Conservation (phyloP, 345 rosid species). For the Hevea brasiliensis region DNA sequence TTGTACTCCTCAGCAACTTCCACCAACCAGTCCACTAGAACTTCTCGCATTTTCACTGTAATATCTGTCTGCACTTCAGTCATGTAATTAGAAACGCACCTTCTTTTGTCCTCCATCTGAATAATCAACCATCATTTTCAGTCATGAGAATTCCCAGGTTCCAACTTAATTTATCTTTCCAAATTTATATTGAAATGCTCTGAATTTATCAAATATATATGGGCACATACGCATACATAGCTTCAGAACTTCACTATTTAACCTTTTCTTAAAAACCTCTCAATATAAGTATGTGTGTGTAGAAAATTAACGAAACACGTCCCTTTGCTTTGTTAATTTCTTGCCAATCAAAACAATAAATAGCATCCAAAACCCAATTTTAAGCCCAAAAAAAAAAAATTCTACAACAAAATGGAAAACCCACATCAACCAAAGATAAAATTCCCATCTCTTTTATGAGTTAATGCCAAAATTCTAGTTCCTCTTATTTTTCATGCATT, state of each 20-base stretch:
- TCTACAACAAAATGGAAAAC: neutral
- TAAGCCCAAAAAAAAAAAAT: neutral
- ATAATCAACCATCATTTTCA: slow-evolving; percentile 5
- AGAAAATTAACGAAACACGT: too few species aligned
- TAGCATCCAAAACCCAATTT: neutral
- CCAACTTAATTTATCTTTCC: neutral
- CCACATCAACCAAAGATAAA: neutral
- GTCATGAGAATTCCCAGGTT: slow-evolving; percentile 2
- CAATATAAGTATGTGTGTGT: neutral
- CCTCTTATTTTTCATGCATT: neutral
- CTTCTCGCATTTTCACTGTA: slow-evolving; percentile 18
- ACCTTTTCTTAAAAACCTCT: too few species aligned
- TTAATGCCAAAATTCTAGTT: neutral
- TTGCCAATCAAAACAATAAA: neutral
- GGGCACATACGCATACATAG: too few species aligned
- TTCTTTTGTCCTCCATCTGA: slow-evolving; percentile 18
- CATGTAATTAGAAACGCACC: slow-evolving; percentile 19
- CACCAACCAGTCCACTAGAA: slow-evolving; percentile 34
- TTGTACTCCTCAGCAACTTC: slow-evolving; percentile 25
- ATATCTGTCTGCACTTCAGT: slow-evolving; percentile 21
- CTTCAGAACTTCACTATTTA: too few species aligned
- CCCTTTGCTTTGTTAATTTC: neutral
- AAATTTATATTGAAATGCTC: neutral
- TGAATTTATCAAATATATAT: too few species aligned
- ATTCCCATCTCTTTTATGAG: neutral